Base-by-base conservation (phyloP, 2,329 filamentous ascomycete genomes). In the Cladophialophora carrionii region DNA sequence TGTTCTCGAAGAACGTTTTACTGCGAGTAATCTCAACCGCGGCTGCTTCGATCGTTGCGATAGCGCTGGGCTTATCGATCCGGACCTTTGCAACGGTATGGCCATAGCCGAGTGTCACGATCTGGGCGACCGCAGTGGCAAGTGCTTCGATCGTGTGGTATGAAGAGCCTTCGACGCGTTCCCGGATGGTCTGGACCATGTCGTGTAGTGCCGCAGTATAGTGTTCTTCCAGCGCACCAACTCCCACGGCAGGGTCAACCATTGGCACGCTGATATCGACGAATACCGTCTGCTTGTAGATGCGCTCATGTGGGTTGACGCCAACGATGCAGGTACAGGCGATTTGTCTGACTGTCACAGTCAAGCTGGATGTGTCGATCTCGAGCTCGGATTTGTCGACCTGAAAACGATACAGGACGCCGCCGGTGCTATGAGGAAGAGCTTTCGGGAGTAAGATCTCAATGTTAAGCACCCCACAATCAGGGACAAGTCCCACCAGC, bases 81-180 rank as follows among this genome's bases (percentile, higher is more conserved):
- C 70, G 72, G 3, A 83, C 80, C 1, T 79, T 83, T 32, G 82
- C 79, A 57, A 78, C 74, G 54, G 79, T 76, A 61, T 82, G 77
- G 9, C 73, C 76, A 70, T 79, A 81, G 41, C 79, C 76, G 62
- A 80, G 72, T 14, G 80, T 81, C 48, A 77, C 78, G 61, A 79
- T 80, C 56, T 76, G 77, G 32, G 80, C 80, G 32, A 83, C 74
- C 26, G 78, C 78, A 2, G 81, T 81, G 32, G 81, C 82, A 58
- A 84, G 72, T 4, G 82, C 79, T 72, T 84, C 82, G 17, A 84
- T 78, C 0, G 81, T 84, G 71, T 81, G 77, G 71, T 82, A 84
- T 1, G 77, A 73, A 4, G 81, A 82, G 10, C 72, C 74, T 64
- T 83, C 81, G 32, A 84, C 79, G 62, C 73, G 74, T 75, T 78